These are phyloP conservation scores for Vitis hybrid DNA, from an alignment of 177 flowering plant genomes.

Conservation along the genomic window DNA sequence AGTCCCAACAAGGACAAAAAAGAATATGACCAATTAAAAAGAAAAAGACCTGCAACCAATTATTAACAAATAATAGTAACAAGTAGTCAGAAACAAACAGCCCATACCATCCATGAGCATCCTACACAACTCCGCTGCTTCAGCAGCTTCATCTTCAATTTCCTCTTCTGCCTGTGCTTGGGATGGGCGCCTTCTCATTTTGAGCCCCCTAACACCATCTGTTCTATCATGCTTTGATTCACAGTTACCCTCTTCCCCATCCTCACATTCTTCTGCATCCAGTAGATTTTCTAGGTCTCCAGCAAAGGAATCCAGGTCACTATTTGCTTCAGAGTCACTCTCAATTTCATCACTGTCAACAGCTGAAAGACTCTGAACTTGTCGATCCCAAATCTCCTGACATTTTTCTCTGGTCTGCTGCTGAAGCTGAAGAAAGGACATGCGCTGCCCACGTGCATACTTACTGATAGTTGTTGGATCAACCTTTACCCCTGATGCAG, in stretches of 20 bases:
- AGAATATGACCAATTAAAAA: too few relatives aligned
- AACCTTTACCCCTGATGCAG: slow-evolving; percentile 87
- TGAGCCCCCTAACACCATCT: slow-evolving; percentile 85
- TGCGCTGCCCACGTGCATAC: slow-evolving; percentile 96
- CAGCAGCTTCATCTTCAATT: slow-evolving; percentile 96
- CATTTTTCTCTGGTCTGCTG: slow-evolving; percentile 97
- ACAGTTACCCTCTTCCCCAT: slow-evolving; percentile 56
- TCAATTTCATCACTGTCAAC: slow-evolving; percentile 79
- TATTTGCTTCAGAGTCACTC: slow-evolving; percentile 91
- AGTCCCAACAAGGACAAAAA: too few relatives aligned
- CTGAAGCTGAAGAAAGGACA: slow-evolving; percentile 98
- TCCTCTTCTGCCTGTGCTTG: slow-evolving; percentile 85
- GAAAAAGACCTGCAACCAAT: not conserved
- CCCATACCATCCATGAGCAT: slow-evolving; percentile 93
- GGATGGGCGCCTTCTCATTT: slow-evolving; percentile 81
- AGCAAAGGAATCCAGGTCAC: slow-evolving; percentile 98
- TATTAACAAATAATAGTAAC: not conserved
- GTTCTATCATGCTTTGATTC: slow-evolving; percentile 55
- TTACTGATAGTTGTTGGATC: slow-evolving; percentile 87
- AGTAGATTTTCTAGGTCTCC: slow-evolving; percentile 96
- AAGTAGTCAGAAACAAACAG: slow-evolving; percentile 6
- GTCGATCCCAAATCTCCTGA: slow-evolving; percentile 98
- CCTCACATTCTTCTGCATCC: slow-evolving; percentile 95
- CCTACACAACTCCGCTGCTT: slow-evolving; percentile 90
- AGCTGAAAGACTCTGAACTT: slow-evolving; percentile 76